A percentile compares a stretch with the other conserved stretches of the same genome.
phyloP scores from a whole-genome alignment of 75 land plant genomes.

The Ceratopteris richardii region DNA sequence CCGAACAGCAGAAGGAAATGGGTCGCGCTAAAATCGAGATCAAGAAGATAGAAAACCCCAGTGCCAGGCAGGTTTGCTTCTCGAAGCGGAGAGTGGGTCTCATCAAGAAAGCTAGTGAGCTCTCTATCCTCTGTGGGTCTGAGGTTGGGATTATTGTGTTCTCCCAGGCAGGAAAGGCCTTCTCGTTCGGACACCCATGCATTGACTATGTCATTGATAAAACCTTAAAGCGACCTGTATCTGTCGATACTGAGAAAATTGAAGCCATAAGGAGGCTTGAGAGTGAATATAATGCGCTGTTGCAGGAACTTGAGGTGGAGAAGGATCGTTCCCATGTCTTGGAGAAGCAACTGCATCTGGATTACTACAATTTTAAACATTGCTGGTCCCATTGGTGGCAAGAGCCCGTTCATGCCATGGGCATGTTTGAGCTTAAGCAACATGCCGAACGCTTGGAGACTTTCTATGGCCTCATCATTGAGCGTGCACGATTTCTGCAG shows the following conservation, averaged over 20 bases:
- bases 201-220: constrained; percentile 38
- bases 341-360: not conserved
- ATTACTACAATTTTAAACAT: not conserved
- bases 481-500: constrained; percentile 3
- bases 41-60: constrained; percentile 33
- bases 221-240: constrained; percentile 12
- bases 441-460: constrained; percentile 10
- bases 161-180: constrained; percentile 44
- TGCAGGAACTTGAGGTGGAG: constrained; percentile 17
- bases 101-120: constrained; percentile 45
- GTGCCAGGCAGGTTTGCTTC: constrained; percentile 38
- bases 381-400: constrained; percentile 9
- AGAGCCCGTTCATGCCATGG: constrained; percentile 6
- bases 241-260: constrained; percentile 12
- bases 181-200: constrained; percentile 36
- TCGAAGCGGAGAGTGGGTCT: constrained; percentile 34
- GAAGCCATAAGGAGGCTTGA: constrained; percentile 17
- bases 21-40: constrained; percentile 40
- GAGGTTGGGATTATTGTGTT: constrained; percentile 42
- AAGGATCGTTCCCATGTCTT: constrained; percentile 8
- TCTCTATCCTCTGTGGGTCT: constrained; percentile 34
- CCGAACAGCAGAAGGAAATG: constrained; percentile 2
- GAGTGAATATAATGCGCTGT: constrained; percentile 19
- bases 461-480: constrained; percentile 2
- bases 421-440: constrained; percentile 10